Evolutionary conservation across 108 stramenopile species (phyloP).

Genomic region (Pseudonitzschia pungens): DNA sequence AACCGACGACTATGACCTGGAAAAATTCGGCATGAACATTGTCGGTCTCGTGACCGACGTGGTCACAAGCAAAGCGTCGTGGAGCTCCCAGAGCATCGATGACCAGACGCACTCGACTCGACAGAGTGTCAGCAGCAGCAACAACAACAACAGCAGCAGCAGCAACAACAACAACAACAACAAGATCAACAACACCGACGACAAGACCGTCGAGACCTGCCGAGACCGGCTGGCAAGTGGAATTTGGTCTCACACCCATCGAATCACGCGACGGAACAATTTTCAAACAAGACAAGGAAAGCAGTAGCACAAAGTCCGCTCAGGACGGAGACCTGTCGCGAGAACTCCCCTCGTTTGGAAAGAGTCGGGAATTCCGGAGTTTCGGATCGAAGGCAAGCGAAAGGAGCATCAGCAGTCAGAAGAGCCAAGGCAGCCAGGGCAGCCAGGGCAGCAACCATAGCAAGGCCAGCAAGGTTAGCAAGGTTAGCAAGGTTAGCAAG

Average conservation of each 20-base stretch:
- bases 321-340: neutral
- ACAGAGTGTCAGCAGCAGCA: too few species aligned
- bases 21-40: neutral
- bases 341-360: conserved; percentile 8
- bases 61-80: neutral
- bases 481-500: too few species aligned
- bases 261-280: neutral
- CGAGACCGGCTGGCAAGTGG: neutral
- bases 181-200: neutral
- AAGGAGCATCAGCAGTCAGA: neutral
- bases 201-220: too few species aligned
- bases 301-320: neutral
- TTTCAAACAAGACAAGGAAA: neutral
- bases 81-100: neutral
- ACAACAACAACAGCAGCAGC: neutral
- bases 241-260: neutral
- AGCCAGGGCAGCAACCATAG: neutral
- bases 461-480: neutral
- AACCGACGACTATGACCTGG: neutral
- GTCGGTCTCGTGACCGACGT: neutral
- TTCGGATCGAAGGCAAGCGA: neutral
- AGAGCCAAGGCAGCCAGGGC: too few species aligned
- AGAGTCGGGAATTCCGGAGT: conserved; percentile 16
- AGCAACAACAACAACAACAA: neutral
- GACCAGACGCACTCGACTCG: neutral